Evolutionary conservation across 495 filamentous ascomycete species (phyloP).

Genomic region (Aspergillus baeticus): DNA sequence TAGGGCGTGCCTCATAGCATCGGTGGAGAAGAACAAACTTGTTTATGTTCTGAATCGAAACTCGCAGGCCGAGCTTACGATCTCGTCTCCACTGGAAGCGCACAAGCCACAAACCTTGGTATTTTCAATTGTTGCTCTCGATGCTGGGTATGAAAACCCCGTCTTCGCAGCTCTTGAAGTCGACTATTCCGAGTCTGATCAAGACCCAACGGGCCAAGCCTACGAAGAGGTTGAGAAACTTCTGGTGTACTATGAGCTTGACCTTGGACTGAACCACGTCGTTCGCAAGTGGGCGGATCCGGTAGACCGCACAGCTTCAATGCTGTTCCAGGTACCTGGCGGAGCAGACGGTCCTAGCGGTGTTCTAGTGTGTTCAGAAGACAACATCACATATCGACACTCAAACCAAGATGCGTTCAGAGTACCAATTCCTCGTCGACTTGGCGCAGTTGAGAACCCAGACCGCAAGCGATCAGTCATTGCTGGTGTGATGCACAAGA

Average conservation of each 20-base stretch:
- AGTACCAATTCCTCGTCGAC: constrained; percentile 82
- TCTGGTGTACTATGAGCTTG: constrained; percentile 95
- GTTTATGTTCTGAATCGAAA: constrained; percentile 98
- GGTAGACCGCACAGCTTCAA: constrained; percentile 84
- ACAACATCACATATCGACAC: constrained; percentile 91
- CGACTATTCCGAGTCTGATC: constrained; percentile 88
- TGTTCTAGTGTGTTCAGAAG: constrained; percentile 90
- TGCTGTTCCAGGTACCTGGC: constrained; percentile 94
- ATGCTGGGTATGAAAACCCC: constrained; percentile 96
- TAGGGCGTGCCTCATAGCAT: constrained; percentile 88
- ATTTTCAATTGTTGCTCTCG: constrained; percentile 79
- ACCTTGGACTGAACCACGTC: constrained; percentile 95
- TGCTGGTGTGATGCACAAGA: constrained; percentile 92
- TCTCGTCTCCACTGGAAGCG: constrained; percentile 96
- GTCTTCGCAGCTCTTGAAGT: constrained; percentile 93
- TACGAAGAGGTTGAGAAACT: constrained; percentile 80
- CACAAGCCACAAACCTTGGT: constrained; percentile 94
- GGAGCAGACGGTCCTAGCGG: constrained; percentile 92
- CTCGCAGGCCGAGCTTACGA: constrained; percentile 88
- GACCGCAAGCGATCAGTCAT: constrained; percentile 83
- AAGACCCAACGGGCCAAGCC: constrained; percentile 84
- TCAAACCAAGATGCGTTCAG: constrained; percentile 87
- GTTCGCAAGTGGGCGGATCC: constrained; percentile 93
- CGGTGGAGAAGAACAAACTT: constrained; percentile 98
- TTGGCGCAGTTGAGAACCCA: constrained; percentile 86